These are phyloP conservation scores for Neoboletus magnificus DNA, from an alignment of 768 basidiomycete genomes.

Conservation along the genomic window DNA sequence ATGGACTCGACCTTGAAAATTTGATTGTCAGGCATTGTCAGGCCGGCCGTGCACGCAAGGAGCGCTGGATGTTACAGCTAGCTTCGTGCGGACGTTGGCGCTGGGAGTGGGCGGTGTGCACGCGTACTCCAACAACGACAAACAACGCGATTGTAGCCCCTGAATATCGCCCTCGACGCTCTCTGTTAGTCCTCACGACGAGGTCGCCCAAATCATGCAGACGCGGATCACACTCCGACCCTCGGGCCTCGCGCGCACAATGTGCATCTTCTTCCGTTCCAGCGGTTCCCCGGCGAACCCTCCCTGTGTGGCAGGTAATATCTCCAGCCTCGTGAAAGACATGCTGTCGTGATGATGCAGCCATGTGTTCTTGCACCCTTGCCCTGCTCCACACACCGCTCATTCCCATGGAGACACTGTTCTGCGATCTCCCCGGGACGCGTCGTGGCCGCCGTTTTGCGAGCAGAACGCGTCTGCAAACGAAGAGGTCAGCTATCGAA, in stretches of 20 bases:
- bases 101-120: constrained; percentile 21
- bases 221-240: not conserved
- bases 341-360: constrained; percentile 7
- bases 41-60: constrained; percentile 8
- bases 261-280: not conserved
- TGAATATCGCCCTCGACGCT: not conserved
- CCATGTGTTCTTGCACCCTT: constrained; percentile 16
- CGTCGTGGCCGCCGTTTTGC: not conserved
- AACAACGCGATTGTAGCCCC: constrained; percentile 36
- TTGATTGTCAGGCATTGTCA: constrained; percentile 72
- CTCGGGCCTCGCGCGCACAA: constrained; percentile 3
- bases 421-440: not conserved
- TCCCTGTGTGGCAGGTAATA: not conserved
- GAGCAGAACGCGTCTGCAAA: not conserved
- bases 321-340: constrained; percentile 18
- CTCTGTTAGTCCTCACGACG: too few species aligned
- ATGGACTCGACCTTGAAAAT: constrained; percentile 74
- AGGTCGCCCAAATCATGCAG: not conserved
- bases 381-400: constrained; percentile 7
- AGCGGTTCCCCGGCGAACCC: not conserved
- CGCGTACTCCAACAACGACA: constrained; percentile 42
- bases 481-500: not conserved
- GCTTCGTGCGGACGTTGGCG: constrained; percentile 9
- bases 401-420: not conserved
- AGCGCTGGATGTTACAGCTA: constrained; percentile 1